Conservation (phyloP, 352 stramenopile species). For the Blastocystis sp. region DNA sequence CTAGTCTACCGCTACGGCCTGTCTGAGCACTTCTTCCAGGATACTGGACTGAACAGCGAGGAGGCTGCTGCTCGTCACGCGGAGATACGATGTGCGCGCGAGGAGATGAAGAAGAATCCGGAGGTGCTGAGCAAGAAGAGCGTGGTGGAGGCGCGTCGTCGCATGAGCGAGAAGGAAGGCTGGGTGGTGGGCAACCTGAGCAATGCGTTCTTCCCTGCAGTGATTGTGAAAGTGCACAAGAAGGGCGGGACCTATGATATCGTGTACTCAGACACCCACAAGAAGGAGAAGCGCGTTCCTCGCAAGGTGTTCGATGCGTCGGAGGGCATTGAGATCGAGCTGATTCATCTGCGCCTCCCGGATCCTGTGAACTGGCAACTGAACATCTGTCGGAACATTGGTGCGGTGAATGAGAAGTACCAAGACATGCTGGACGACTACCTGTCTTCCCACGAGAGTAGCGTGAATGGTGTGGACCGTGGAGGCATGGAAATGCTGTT, state of each 20-base stretch:
- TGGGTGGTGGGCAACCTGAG: slow-evolving; percentile 42
- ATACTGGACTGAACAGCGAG: slow-evolving; percentile 80
- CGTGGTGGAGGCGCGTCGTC: slow-evolving; percentile 7
- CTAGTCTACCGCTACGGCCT: slow-evolving; percentile 56
- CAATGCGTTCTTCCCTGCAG: slow-evolving; percentile 34
- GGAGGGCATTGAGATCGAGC: slow-evolving; percentile 56
- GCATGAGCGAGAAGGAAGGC: not conserved
- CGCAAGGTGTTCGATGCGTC: slow-evolving; percentile 70
- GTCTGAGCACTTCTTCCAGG: slow-evolving; percentile 74
- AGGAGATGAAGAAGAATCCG: not conserved
- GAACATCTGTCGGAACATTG: slow-evolving; percentile 74
- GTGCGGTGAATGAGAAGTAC: slow-evolving; percentile 77
- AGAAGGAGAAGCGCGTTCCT: slow-evolving; percentile 74
- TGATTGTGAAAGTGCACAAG: slow-evolving; percentile 69
- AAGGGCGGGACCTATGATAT: slow-evolving; percentile 76
- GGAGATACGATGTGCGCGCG: slow-evolving; percentile 66
- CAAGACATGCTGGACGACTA: slow-evolving; percentile 74
- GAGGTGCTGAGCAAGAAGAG: not conserved
- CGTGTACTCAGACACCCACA: slow-evolving; percentile 75
- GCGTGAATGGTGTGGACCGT: slow-evolving; percentile 61
- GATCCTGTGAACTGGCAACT: slow-evolving; percentile 77
- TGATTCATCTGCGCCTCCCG: slow-evolving; percentile 71
- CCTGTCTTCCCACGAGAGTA: slow-evolving; percentile 75
- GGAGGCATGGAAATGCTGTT: slow-evolving; percentile 78
- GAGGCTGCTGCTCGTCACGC: slow-evolving; percentile 74